Percentiles rank a stretch among this genome's conserved stretches.
Conservation (phyloP, 2,329 filamentous ascomycete genomes). For the Samsoniella hepiali region DNA sequence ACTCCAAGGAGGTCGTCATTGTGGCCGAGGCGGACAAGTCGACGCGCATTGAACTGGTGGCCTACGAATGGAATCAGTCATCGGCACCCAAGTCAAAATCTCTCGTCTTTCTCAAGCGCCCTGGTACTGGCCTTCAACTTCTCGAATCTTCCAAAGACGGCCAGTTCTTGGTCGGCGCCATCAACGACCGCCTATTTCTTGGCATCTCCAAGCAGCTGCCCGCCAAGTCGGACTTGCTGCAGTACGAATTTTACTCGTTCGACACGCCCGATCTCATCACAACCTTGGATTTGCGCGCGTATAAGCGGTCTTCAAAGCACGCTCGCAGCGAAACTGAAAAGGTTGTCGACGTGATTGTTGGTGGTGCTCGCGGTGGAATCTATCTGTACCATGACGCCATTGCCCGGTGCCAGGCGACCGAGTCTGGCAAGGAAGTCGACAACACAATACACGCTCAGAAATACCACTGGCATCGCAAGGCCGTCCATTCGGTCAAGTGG, state of each 20-base stretch:
- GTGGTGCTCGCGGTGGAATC: slow-evolving; percentile 72
- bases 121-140: slow-evolving; percentile 35
- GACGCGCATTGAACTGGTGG: slow-evolving; percentile 39
- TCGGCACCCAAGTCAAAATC: slow-evolving; percentile 31
- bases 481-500: slow-evolving; percentile 84
- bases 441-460: slow-evolving; percentile 58
- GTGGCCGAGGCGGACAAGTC: slow-evolving; percentile 43
- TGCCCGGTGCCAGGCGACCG: slow-evolving; percentile 48
- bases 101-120: slow-evolving; percentile 37
- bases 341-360: slow-evolving; percentile 72
- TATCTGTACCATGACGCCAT: slow-evolving; percentile 78
- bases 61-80: slow-evolving; percentile 40
- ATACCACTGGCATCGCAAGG: slow-evolving; percentile 87
- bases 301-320: slow-evolving; percentile 25
- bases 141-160: slow-evolving; percentile 53
- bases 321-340: slow-evolving; percentile 28
- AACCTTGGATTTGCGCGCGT: slow-evolving; percentile 60
- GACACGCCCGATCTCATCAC: slow-evolving; percentile 62
- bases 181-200: slow-evolving; percentile 38
- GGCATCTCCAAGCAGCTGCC: slow-evolving; percentile 27
- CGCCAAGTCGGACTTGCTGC: slow-evolving; percentile 28
- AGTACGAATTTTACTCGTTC: slow-evolving; percentile 57
- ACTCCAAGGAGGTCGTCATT: slow-evolving; percentile 44
- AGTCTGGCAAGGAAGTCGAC: slow-evolving; percentile 38
- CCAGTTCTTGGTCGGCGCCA: slow-evolving; percentile 48